Percentiles rank a stretch among this genome's conserved stretches.
phyloP scores from a whole-genome alignment of 805 yeast genomes.

The Metschnikowia lachancei region DNA sequence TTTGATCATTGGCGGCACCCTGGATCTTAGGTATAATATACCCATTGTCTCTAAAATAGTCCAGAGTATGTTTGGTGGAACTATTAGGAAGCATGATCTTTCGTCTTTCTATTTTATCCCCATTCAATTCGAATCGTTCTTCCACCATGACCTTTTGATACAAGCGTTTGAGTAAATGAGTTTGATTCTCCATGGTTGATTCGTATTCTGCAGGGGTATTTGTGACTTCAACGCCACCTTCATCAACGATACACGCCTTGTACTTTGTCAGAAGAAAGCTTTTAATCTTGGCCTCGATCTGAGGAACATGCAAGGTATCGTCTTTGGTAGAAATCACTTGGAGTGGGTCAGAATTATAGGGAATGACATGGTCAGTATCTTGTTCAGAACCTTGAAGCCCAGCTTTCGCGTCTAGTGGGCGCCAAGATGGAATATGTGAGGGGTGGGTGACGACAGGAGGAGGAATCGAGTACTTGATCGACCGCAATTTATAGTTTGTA shows the following conservation, averaged over 20 bases:
- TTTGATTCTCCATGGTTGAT: slow-evolving; percentile 53
- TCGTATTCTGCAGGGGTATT: slow-evolving; percentile 56
- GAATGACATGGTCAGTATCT: slow-evolving; percentile 22
- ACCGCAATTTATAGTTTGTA: slow-evolving; percentile 28
- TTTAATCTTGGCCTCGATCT: slow-evolving; percentile 26
- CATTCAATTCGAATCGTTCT: slow-evolving; percentile 40
- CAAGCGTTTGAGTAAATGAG: slow-evolving; percentile 46
- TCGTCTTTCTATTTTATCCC: slow-evolving; percentile 47
- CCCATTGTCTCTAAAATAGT: slow-evolving; percentile 47
- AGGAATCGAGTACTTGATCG: slow-evolving; percentile 32
- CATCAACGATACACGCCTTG: slow-evolving; percentile 40
- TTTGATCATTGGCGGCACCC: slow-evolving; percentile 39
- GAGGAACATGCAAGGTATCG: slow-evolving; percentile 31
- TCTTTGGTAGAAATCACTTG: slow-evolving; percentile 20
- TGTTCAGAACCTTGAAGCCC: slow-evolving; percentile 18
- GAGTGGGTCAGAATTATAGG: slow-evolving; percentile 15
- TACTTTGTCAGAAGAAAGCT: slow-evolving; percentile 29
- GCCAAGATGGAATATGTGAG: slow-evolving; percentile 44
- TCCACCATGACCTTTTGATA: slow-evolving; percentile 37
- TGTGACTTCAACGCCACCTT: slow-evolving; percentile 30
- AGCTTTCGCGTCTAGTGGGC: slow-evolving; percentile 26
- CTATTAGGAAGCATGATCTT: slow-evolving; percentile 46
- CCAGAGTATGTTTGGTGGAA: slow-evolving; percentile 40
- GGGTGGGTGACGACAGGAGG: slow-evolving; percentile 42
- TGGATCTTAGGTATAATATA: slow-evolving; percentile 43